These are phyloP conservation scores for Coprinopsis marcescibilis DNA, from an alignment of 768 basidiomycete genomes.

Conservation along the genomic window DNA sequence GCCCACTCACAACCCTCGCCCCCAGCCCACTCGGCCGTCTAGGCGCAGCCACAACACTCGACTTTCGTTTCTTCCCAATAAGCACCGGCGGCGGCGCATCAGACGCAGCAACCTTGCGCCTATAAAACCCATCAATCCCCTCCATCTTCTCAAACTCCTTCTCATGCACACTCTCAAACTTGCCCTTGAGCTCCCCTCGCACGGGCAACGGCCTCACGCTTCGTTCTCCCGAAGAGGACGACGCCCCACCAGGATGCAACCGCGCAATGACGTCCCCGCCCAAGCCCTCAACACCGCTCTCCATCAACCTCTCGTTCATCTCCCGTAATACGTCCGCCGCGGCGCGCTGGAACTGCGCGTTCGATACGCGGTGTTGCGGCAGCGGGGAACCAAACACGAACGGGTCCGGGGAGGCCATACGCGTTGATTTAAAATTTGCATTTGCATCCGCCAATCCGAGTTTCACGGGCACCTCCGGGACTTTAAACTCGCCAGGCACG, in stretches of 20 bases:
- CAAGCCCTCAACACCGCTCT: constrained; percentile 48
- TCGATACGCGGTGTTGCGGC: constrained; percentile 55
- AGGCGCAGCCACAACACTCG: constrained; percentile 40
- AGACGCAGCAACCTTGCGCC: constrained; percentile 37
- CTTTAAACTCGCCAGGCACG: no score
- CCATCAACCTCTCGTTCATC: constrained; percentile 69
- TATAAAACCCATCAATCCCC: constrained; percentile 48
- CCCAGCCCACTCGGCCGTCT: constrained; percentile 30
- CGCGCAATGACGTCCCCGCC: constrained; percentile 39
- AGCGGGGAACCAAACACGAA: constrained; percentile 79
- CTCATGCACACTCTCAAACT: constrained; percentile 58
- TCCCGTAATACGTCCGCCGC: constrained; percentile 73
- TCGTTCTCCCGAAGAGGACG: constrained; percentile 22
- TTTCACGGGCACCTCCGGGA: no score
- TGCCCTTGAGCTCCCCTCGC: constrained; percentile 29
- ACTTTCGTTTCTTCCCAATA: constrained; percentile 39
- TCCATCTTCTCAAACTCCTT: constrained; percentile 73
- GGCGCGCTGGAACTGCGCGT: constrained; percentile 59
- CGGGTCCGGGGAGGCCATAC: constrained; percentile 36
- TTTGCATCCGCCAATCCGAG: no score
- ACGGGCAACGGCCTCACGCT: constrained; percentile 21
- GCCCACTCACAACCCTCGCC: constrained; percentile 44
- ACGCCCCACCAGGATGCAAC: constrained; percentile 26
- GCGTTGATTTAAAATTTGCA: no score
- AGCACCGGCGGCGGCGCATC: constrained; percentile 26